Conservation (phyloP, 2,329 filamentous ascomycete species). For the Claviceps africana region DNA sequence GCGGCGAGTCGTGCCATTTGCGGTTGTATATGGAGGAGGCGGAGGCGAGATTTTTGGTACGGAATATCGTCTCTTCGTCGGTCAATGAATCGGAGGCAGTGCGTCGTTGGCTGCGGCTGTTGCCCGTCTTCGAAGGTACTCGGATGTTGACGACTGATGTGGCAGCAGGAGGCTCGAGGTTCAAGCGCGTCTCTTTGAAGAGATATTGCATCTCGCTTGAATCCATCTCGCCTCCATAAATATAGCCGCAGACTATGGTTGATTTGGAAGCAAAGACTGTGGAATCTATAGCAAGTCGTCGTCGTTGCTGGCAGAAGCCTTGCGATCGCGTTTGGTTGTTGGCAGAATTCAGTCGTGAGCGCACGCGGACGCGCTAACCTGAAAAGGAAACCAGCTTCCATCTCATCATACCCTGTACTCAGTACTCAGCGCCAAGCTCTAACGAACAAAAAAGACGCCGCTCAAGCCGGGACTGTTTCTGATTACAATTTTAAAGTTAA, state of each 20-base stretch:
- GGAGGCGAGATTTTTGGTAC: slow-evolving; percentile 56
- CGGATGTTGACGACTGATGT: slow-evolving; percentile 58
- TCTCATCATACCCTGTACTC: background rate
- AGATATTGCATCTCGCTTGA: slow-evolving; percentile 48
- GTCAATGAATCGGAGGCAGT: slow-evolving; percentile 18
- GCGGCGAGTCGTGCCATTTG: slow-evolving; percentile 58
- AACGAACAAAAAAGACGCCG: background rate
- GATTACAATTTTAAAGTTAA: too few species aligned
- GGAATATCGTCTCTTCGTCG: slow-evolving; percentile 63
- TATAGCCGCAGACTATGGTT: slow-evolving; percentile 6
- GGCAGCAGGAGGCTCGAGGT: slow-evolving; percentile 58
- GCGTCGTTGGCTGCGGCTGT: slow-evolving; percentile 29
- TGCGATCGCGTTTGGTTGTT: slow-evolving; percentile 18
- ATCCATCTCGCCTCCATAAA: slow-evolving; percentile 56
- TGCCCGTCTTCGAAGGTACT: slow-evolving; percentile 41
- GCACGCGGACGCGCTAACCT: slow-evolving; percentile 21
- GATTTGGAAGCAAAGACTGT: background rate
- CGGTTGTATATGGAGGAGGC: slow-evolving; percentile 79
- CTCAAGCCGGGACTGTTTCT: too few species aligned
- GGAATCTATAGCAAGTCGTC: background rate
- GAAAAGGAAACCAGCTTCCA: slow-evolving; percentile 21
- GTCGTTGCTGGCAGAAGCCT: slow-evolving; percentile 9
- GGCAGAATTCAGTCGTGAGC: slow-evolving; percentile 18
- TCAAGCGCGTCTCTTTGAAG: slow-evolving; percentile 79
- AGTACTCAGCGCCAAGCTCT: background rate